These are phyloP conservation scores for Macrophomina tecta DNA, from an alignment of 2,329 filamentous ascomycete species.

Conservation along the genomic window DNA sequence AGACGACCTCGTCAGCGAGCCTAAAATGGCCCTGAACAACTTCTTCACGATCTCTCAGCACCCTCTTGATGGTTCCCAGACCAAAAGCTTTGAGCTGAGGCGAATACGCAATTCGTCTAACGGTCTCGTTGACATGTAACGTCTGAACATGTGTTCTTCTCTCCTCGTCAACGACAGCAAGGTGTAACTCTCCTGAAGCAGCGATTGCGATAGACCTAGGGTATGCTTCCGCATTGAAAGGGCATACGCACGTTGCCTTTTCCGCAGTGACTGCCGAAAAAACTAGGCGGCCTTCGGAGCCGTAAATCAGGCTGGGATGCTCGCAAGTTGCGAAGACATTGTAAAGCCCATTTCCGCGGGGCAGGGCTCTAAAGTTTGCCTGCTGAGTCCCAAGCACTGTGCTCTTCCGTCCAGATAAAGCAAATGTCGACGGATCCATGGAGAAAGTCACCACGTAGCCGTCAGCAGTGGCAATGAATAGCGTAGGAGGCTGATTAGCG, in stretches of 20 bases:
- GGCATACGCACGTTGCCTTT: constrained; percentile 78
- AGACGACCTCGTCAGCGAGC: constrained; percentile 88
- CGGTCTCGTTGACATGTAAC: constrained; percentile 78
- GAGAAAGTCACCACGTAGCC: constrained; percentile 87
- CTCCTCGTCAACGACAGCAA: constrained; percentile 82
- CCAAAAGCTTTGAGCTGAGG: constrained; percentile 80
- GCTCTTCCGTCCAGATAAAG: constrained; percentile 75
- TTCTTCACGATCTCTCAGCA: constrained; percentile 74
- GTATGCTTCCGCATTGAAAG: constrained; percentile 82
- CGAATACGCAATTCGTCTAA: constrained; percentile 87
- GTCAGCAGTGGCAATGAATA: constrained; percentile 91
- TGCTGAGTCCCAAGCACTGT: constrained; percentile 86
- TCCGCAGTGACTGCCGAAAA: constrained; percentile 95
- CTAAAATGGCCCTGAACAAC: constrained; percentile 80
- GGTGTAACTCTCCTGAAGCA: constrained; percentile 75
- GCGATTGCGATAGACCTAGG: constrained; percentile 82
- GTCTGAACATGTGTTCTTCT: constrained; percentile 87
- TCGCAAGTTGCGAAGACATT: constrained; percentile 95
- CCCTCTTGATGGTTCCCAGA: constrained; percentile 81
- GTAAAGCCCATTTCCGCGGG: constrained; percentile 67
- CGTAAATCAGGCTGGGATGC: constrained; percentile 92
- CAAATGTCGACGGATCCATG: constrained; percentile 66
- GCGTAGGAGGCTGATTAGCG: constrained; percentile 68
- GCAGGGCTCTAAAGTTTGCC: constrained; percentile 79
- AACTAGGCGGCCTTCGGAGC: constrained; percentile 82